These are phyloP conservation scores for Plectosphaerella cucumerina DNA, from an alignment of 2,329 filamentous ascomycete genomes.

Conservation along the genomic window DNA sequence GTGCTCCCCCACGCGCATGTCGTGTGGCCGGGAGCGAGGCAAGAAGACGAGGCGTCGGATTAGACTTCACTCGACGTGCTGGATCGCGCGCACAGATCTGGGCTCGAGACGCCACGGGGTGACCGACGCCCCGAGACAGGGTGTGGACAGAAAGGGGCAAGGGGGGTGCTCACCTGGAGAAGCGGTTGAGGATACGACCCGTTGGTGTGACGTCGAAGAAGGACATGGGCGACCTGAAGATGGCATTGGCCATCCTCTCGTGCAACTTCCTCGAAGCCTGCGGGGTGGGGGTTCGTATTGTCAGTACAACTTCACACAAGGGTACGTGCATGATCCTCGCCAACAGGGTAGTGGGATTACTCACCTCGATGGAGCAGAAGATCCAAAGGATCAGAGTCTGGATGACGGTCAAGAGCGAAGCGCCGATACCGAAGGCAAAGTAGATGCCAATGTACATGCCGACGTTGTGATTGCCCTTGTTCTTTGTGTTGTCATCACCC, in stretches of 20 bases:
- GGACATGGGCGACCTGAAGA: constrained; percentile 96
- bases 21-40: neutral
- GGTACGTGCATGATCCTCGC: neutral
- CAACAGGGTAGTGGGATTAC: constrained; percentile 13
- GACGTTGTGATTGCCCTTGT: constrained; percentile 67
- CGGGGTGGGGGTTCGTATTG: neutral
- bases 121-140: neutral
- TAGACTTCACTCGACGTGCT: neutral
- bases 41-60: neutral
- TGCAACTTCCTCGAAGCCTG: constrained; percentile 92
- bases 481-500: constrained; percentile 72
- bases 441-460: constrained; percentile 94
- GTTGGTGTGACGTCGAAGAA: constrained; percentile 98
- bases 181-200: constrained; percentile 93
- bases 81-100: constrained; percentile 1
- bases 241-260: constrained; percentile 94
- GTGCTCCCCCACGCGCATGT: neutral
- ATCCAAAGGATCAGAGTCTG: constrained; percentile 98
- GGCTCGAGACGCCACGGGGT: neutral
- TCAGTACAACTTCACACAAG: constrained; percentile 6
- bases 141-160: neutral
- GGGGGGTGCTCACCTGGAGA: constrained; percentile 66
- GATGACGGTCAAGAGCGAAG: constrained; percentile 77
- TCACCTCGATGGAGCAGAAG: constrained; percentile 95
- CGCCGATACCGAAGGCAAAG: constrained; percentile 88